Evolutionary conservation across 176 grass and related monocot species (phyloP), one percentile per base, ranked within the genome.

Genomic region (Echinochloa phyllopogon): DNA sequence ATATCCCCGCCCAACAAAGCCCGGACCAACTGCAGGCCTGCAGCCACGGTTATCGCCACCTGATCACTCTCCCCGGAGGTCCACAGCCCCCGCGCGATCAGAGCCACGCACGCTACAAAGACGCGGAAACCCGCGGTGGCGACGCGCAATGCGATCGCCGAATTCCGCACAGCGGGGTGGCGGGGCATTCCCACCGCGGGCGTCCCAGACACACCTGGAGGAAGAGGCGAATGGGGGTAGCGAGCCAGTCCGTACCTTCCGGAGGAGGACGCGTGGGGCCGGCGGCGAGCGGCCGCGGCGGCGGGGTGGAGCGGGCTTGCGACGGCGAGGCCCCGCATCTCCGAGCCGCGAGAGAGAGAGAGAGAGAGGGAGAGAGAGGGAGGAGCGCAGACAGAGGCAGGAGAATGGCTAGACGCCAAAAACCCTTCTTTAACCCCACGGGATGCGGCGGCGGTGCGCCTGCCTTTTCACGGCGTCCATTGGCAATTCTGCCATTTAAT

Each of bases 321-420:
- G 72, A 89, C 69, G 76, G 89, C 75, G 57, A 89, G 80, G 75
- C 86, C 51, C 89, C 65, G 65, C 92, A 94, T 94, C 79, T 94
- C 70, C 47, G 47, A 20, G 84, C 70, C 61, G 75, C 84, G 75
- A 36, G 57, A n/a, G 42, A 13, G 52, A 6, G 18, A 52, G 6
- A 14, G 66, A n/a, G 72, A 18, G 21, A 1, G 45, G 15, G 56
- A 25, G 66, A 29, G 71, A 17, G 40, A 10, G 40, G 20, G 57
- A 5, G 62, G 27, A 37, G 41, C 2, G 2, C 25, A 29, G 8
- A 14, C 50, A 33, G 6, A 57, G 29, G 13, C n/a, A 52, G 52
- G 25, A 38, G 20, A 60, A 70, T 59, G 59, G 72, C 38, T 77
- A 87, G 84, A 86, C 63, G 82, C 55, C 86, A 84, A 85, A 88